Evolutionary conservation across 2,329 filamentous ascomycete genomes (phyloP), one percentile per base, ranked within the genome.

Genomic region (Colletotrichum cordylinicola): DNA sequence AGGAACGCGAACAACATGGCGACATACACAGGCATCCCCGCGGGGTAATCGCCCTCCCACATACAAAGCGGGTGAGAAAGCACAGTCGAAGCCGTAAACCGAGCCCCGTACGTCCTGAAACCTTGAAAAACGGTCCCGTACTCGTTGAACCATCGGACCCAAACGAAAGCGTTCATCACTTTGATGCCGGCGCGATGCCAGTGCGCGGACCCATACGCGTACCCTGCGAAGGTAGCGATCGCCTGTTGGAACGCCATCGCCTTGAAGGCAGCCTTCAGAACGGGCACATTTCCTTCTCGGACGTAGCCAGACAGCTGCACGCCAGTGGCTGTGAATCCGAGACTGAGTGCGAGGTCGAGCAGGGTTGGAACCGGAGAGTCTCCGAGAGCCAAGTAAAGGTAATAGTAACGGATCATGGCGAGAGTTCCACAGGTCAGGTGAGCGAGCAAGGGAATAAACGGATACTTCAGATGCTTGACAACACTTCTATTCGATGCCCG

Each of bases 21-120:
- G 37, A 48, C 16, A 21, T 66, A 71, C 33, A 66, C 16, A 66
- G 74, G 74, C 31, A 66, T 67, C 72, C 74, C 74, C 70, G 67
- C 70, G 70, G 74, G 74, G 74, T 76, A 67, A 52, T 62, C 74
- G 37, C 61, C 61, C 62, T 76, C 65, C 74, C 74, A 75, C 58
- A 70, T 37, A 24, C 71, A 37, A 16, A 76, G 37, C 58, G 60
- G 66, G 29, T 56, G 70, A 27, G 66, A 37, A 18, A 62, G 29
- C 55, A 67, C 65, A 37, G 61, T 37, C 16, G 37, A 29, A n/a
- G 58, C 60, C 55, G 71, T 66, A 56, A 66, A 75, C 12, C 33
- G 21, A 13, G 64, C 74, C 66, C 60, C 58, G 66, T 62, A 56
- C 21, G 48, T 56, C 21, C n/a, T 31, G 60, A 75, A 70, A 21